These are phyloP conservation scores for Acanthamoeba triangularis DNA, from an alignment of 208 protist species.

Conservation along the genomic window DNA sequence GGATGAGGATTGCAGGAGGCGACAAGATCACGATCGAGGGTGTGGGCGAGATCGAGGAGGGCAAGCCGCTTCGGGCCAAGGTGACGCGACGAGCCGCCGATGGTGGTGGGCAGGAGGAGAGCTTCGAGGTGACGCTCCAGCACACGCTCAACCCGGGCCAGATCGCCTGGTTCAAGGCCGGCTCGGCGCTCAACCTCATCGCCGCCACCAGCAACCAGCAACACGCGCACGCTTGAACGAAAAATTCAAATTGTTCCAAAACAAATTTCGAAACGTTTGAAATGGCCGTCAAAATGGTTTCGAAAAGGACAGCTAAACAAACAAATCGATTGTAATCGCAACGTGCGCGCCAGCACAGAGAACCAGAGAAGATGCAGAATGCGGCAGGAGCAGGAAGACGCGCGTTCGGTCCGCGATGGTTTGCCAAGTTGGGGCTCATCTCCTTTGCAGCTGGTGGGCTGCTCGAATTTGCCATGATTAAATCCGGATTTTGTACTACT, in stretches of 20 bases:
- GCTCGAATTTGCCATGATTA: slow-evolving; percentile 11
- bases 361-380: too few relatives aligned
- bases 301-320: too few relatives aligned
- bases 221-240: too few relatives aligned
- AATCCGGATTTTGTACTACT: neutral
- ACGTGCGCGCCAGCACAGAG: too few relatives aligned
- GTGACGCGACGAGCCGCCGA: neutral
- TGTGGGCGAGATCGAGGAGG: slow-evolving; percentile 78
- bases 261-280: too few relatives aligned
- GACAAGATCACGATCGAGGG: slow-evolving; percentile 85
- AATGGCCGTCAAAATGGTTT: too few relatives aligned
- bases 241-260: too few relatives aligned
- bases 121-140: slow-evolving; percentile 87
- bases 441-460: neutral
- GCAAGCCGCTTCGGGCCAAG: neutral
- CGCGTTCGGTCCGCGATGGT: neutral
- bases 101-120: neutral
- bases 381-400: neutral
- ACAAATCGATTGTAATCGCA: too few relatives aligned
- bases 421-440: neutral
- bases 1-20: slow-evolving; percentile 78
- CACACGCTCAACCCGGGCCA: slow-evolving; percentile 94
- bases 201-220: neutral
- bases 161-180: slow-evolving; percentile 94
- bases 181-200: slow-evolving; percentile 93